Evolutionary conservation across 2,329 filamentous ascomycete species (phyloP).

Genomic region (Stagonosporopsis tanaceti): DNA sequence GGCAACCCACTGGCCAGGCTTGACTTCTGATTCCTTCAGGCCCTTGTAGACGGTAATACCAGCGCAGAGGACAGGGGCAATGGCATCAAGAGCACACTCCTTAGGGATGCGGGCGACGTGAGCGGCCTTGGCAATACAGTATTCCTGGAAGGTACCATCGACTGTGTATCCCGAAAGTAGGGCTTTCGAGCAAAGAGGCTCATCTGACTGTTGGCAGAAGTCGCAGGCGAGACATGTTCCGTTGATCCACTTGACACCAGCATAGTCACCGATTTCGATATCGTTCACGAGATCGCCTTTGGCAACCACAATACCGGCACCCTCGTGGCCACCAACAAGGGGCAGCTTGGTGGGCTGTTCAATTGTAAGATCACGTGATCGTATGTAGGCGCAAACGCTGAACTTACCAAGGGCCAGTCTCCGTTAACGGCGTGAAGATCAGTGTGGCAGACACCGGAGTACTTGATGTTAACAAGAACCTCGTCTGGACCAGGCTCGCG

Average conservation of each 20-base stretch:
- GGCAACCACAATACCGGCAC: constrained; percentile 84
- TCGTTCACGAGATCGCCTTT: constrained; percentile 79
- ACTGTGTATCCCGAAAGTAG: constrained; percentile 89
- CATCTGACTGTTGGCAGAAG: constrained; percentile 82
- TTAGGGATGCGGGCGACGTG: constrained; percentile 85
- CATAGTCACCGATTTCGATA: constrained; percentile 79
- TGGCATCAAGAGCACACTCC: constrained; percentile 75
- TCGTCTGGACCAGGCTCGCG: constrained; percentile 84
- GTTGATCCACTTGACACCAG: constrained; percentile 92
- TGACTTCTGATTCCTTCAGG: constrained; percentile 81
- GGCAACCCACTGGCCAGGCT: constrained; percentile 79
- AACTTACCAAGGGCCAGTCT: constrained; percentile 77
- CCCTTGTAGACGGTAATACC: constrained; percentile 91
- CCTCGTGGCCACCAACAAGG: constrained; percentile 80
- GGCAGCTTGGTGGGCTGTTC: constrained; percentile 73
- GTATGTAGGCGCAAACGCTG: neutral
- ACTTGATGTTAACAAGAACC: constrained; percentile 91
- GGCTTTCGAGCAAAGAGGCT: constrained; percentile 80
- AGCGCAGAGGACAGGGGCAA: constrained; percentile 83
- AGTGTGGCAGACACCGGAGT: constrained; percentile 89
- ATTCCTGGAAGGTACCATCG: constrained; percentile 93
- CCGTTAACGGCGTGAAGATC: constrained; percentile 83
- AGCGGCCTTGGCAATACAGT: constrained; percentile 84
- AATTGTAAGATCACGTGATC: constrained; percentile 22
- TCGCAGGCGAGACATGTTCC: constrained; percentile 83